A percentile compares a stretch with the other conserved stretches of the same genome.
Evolutionary conservation across 2,329 filamentous ascomycete species (phyloP).

Genomic region (Fusarium annulatum): DNA sequence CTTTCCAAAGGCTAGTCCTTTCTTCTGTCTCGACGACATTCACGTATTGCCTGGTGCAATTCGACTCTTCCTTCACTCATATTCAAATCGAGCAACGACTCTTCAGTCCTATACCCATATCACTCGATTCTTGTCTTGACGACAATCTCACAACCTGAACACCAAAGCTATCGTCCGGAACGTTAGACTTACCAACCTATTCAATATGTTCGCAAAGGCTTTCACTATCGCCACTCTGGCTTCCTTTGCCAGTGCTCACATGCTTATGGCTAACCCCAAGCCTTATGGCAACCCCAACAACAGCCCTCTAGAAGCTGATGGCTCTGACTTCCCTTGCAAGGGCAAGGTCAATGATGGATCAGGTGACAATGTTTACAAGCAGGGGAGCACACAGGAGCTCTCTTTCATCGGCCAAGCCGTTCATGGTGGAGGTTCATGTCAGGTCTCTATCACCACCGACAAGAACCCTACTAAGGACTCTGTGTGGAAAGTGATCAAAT

Average conservation of each 20-base stretch:
- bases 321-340: constrained; percentile 59
- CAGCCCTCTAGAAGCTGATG: constrained; percentile 64
- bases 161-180: constrained; percentile 48
- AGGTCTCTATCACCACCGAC: constrained; percentile 87
- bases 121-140: constrained; percentile 45
- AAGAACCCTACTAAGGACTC: constrained; percentile 71
- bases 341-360: constrained; percentile 54
- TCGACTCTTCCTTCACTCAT: constrained; percentile 39
- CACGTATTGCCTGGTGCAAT: constrained; percentile 45
- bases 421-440: constrained; percentile 94
- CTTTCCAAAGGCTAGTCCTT: constrained; percentile 45
- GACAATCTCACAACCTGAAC: constrained; percentile 40
- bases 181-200: constrained; percentile 11
- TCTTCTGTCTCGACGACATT: constrained; percentile 35
- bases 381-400: constrained; percentile 59
- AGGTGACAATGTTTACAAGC: constrained; percentile 62
- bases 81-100: constrained; percentile 34
- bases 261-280: constrained; percentile 75
- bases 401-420: constrained; percentile 77
- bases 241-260: constrained; percentile 75
- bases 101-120: constrained; percentile 33
- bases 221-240: constrained; percentile 67
- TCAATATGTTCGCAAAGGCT: constrained; percentile 60
- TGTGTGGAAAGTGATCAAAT: constrained; percentile 90
- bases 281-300: constrained; percentile 71